Evolutionary conservation across 495 filamentous ascomycete genomes (phyloP).

Genomic region (Penicillium soppii): DNA sequence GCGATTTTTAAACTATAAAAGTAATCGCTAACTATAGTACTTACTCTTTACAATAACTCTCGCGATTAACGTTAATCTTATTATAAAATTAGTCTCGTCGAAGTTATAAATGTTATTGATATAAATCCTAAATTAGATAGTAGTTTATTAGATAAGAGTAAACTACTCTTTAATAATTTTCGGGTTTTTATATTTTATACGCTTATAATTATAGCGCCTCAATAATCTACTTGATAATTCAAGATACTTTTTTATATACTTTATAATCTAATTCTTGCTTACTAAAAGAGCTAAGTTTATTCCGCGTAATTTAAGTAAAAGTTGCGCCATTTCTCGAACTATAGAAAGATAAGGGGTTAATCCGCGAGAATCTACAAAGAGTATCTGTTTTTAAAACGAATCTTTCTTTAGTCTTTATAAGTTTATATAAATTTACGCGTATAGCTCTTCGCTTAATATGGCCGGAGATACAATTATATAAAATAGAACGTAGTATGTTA

Average conservation of each 20-base stretch:
- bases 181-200: neutral
- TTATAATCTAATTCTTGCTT: neutral
- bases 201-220: neutral
- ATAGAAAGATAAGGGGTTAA: neutral
- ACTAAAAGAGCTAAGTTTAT: neutral
- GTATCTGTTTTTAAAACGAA: neutral
- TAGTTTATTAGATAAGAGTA: neutral
- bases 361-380: neutral
- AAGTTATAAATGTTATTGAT: neutral
- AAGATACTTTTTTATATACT: neutral
- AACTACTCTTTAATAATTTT: neutral
- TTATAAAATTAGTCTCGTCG: neutral
- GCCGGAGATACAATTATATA: no score
- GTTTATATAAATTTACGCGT: neutral
- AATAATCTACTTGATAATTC: neutral
- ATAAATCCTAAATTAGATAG: neutral
- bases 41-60: neutral
- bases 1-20: conserved; percentile 37
- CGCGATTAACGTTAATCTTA: neutral
- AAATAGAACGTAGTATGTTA: no score
- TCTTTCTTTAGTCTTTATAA: neutral
- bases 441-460: no score
- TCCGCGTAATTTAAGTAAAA: neutral
- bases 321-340: neutral
- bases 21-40: no score